Percentiles rank a stretch among this genome's conserved stretches.
Conservation (phyloP, 2,329 filamentous ascomycete genomes). For the Neofusicoccum cordaticola region DNA sequence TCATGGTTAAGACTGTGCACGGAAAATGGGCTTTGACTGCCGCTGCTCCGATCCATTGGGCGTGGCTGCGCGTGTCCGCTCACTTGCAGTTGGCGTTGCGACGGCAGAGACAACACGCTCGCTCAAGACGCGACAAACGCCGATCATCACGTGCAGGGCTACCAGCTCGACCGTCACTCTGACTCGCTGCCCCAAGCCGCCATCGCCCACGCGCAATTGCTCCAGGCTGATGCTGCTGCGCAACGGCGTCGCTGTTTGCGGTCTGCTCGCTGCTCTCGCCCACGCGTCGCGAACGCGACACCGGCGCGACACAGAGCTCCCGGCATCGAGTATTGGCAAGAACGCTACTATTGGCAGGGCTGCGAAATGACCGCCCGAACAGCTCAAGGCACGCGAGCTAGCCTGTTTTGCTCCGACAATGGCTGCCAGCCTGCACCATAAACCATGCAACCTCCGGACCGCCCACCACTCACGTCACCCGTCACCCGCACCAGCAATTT, state of each 20-base stretch:
- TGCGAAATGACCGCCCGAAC: neutral
- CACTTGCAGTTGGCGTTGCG: conserved; percentile 13
- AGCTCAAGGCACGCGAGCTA: neutral
- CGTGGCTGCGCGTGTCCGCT: conserved; percentile 13
- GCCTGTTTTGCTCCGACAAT: neutral
- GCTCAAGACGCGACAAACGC: neutral
- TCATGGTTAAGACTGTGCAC: conserved; percentile 17
- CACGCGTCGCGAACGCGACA: conserved; percentile 8
- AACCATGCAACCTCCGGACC: neutral
- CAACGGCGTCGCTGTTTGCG: neutral
- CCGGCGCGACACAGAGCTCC: neutral
- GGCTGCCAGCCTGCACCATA: neutral
- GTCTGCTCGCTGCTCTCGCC: neutral
- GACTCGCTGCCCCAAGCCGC: neutral
- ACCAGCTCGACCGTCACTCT: neutral
- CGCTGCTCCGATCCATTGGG: conserved; percentile 11
- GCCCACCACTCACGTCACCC: neutral
- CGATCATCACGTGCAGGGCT: conserved; percentile 14
- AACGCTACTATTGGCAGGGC: neutral
- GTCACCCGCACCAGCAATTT: neutral
- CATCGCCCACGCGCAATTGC: neutral
- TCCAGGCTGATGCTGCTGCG: neutral
- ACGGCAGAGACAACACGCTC: conserved; percentile 9
- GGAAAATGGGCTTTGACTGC: conserved; percentile 2
- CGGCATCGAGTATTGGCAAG: neutral